Conservation (phyloP, 352 stramenopile species). For the Phytophthora sp. region DNA sequence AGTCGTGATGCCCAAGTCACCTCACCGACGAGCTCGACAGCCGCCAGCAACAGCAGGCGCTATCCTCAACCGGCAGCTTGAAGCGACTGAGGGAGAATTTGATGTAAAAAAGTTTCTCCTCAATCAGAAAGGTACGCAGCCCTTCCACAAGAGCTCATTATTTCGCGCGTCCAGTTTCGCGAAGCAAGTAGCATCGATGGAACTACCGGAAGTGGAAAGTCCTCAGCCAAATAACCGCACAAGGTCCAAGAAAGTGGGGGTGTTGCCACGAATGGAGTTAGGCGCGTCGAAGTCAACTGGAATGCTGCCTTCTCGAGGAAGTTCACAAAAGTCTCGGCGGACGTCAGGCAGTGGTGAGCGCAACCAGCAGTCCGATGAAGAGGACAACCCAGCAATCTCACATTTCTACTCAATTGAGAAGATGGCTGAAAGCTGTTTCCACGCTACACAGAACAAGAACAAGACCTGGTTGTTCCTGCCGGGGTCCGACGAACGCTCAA, state of each 20-base stretch:
- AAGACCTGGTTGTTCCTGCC: constrained; percentile 81
- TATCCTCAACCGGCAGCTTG: neutral
- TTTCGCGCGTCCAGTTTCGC: constrained; percentile 52
- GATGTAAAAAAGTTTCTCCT: constrained; percentile 71
- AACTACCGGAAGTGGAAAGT: constrained; percentile 1
- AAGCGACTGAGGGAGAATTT: constrained; percentile 40
- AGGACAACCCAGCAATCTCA: constrained; percentile 45
- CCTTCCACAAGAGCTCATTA: constrained; percentile 62
- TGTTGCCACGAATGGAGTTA: constrained; percentile 49
- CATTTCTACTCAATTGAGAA: constrained; percentile 86
- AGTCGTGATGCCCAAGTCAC: constrained; percentile 4
- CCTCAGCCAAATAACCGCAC: neutral
- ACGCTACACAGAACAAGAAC: constrained; percentile 70
- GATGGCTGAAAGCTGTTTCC: constrained; percentile 70
- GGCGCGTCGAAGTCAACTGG: constrained; percentile 24
- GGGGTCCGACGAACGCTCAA: constrained; percentile 62
- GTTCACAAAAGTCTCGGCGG: neutral
- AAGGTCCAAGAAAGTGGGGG: constrained; percentile 33
- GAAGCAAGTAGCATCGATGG: constrained; percentile 26
- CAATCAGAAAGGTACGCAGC: constrained; percentile 58
- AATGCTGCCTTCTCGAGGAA: constrained; percentile 10
- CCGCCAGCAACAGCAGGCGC: constrained; percentile 5
- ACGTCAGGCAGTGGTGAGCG: neutral
- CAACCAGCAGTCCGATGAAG: constrained; percentile 35
- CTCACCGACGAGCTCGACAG: neutral